phyloP scores from a whole-genome alignment of 1,284 basidiomycete genomes.

The Rhizoctonia solani region DNA sequence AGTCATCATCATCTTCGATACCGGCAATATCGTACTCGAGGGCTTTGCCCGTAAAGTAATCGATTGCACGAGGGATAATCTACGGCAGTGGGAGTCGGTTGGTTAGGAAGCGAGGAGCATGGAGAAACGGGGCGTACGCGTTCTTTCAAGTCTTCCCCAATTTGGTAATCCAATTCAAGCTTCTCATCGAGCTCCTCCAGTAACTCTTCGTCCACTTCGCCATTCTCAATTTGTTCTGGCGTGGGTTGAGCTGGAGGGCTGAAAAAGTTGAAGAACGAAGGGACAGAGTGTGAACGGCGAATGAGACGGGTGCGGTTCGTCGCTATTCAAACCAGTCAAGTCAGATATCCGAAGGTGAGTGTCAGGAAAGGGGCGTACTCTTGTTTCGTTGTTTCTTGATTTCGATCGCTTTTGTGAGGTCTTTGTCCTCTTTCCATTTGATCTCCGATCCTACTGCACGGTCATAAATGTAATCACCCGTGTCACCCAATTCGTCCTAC shows the following conservation, averaged over 20 bases:
- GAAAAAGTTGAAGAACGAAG: constrained; percentile 99
- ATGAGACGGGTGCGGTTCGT: constrained; percentile 92
- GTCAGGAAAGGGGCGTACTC: constrained; percentile 58
- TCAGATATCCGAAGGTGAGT: not conserved
- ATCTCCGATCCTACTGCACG: constrained; percentile 88
- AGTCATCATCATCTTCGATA: constrained; percentile 61
- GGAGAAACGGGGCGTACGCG: constrained; percentile 57
- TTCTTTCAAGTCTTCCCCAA: constrained; percentile 98
- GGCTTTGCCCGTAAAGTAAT: constrained; percentile 96
- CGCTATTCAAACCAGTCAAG: constrained; percentile 53
- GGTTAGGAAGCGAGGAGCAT: not conserved
- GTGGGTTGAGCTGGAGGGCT: constrained; percentile 77
- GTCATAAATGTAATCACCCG: constrained; percentile 95
- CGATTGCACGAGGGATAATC: constrained; percentile 93
- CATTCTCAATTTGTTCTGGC: constrained; percentile 71
- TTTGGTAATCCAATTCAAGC: constrained; percentile 96
- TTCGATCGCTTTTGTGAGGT: constrained; percentile 96
- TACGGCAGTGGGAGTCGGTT: constrained; percentile 44
- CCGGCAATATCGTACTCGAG: constrained; percentile 81
- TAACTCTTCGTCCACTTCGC: constrained; percentile 82
- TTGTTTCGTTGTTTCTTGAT: constrained; percentile 99
- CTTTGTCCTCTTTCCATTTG: constrained; percentile 98
- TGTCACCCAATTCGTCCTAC: constrained; percentile 83
- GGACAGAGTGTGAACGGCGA: constrained; percentile 82
- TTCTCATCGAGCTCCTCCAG: constrained; percentile 89